A percentile compares a stretch with the other conserved stretches of the same genome.
Evolutionary conservation across 2,329 filamentous ascomycete genomes (phyloP).

Genomic region (Hypoxylon rubiginosum): DNA sequence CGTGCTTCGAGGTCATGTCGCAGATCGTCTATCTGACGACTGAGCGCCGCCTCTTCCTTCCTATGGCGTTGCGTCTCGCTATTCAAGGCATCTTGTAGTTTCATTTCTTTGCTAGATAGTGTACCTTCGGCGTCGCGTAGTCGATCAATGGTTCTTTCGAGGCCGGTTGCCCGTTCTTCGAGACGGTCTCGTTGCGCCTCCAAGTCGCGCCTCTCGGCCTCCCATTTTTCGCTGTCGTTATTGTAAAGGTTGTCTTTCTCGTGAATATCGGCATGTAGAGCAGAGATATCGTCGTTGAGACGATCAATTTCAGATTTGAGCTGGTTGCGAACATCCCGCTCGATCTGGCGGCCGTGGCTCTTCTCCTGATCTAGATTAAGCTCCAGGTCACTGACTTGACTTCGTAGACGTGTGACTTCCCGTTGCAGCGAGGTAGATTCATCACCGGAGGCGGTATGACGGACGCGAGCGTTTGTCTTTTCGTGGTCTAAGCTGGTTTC

Average conservation of each 20-base stretch:
- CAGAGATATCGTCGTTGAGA: conserved; percentile 67
- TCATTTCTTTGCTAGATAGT: conserved; percentile 75
- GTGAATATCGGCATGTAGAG: conserved; percentile 73
- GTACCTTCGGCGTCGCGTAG: conserved; percentile 77
- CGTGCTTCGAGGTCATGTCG: conserved; percentile 78
- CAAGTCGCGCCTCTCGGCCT: conserved; percentile 73
- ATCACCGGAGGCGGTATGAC: conserved; percentile 74
- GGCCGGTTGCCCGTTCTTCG: conserved; percentile 75
- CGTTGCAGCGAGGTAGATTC: conserved; percentile 76
- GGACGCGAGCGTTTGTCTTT: conserved; percentile 76
- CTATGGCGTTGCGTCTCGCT: conserved; percentile 79
- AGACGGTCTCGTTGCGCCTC: conserved; percentile 75
- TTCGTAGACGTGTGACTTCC: conserved; percentile 68
- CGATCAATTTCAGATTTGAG: conserved; percentile 68
- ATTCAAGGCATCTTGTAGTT: conserved; percentile 75
- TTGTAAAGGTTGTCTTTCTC: conserved; percentile 79
- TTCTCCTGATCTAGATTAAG: conserved; percentile 66
- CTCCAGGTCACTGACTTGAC: conserved; percentile 62
- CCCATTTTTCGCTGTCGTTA: conserved; percentile 80
- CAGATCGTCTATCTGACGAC: conserved; percentile 80
- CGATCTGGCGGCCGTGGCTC: conserved; percentile 69
- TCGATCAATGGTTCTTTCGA: conserved; percentile 78
- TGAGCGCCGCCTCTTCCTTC: conserved; percentile 77
- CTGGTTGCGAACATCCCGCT: conserved; percentile 69
- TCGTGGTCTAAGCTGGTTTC: conserved; percentile 58